Evolutionary conservation across 192 early-diverging fungal genomes (phyloP), one percentile per base, ranked within the genome.

Genomic region (Coemansia sp.): DNA sequence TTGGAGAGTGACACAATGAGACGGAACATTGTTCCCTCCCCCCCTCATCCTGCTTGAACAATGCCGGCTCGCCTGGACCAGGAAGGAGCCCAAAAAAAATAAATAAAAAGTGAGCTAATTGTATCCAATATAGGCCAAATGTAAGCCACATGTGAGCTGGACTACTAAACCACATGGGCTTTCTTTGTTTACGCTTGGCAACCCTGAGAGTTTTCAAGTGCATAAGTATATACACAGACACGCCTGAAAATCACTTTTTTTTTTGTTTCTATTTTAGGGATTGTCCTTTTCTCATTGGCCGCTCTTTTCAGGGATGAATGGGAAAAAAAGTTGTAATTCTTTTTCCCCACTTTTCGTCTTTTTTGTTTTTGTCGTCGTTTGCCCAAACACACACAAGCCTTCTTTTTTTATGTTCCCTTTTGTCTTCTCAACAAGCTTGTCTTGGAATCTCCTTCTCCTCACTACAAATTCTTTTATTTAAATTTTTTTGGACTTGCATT

Each of bases 271-370:
- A 27, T 32, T 29, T 48, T 51, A 17, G 8, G 29, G 31, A 50
- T 48, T 34, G 44, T 32, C 45, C 63, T 34, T 15, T 4, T 31
- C 4, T 25, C 51, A 55, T 55, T 55, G 51, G 51, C 23, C 4
- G 11, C 25, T 55, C 23, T 46, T n/a, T 62, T 66, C 45, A 45
- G 37, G 65, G 45, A 66, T 36, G 34, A 41, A 36, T 27, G 31
- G 19, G 34, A 36, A 36, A 27, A 36, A 36, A 27, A 27, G 34
- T 36, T 8, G 34, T 36, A 36, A 34, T 62, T 55, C 46, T 55
- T n/a, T 60, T 71, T 17, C 51, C 51, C 51, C 23, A 27, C 25
- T 15, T 46, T 64, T 58, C 66, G 32, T 58, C 11, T 46, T 64
- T 58, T 72, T 34, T 58, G 1, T 73, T 42, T 46, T 29, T 60